phyloP scores from a whole-genome alignment of 148 eudicot species.

The Rhododendron kiyosumense region DNA sequence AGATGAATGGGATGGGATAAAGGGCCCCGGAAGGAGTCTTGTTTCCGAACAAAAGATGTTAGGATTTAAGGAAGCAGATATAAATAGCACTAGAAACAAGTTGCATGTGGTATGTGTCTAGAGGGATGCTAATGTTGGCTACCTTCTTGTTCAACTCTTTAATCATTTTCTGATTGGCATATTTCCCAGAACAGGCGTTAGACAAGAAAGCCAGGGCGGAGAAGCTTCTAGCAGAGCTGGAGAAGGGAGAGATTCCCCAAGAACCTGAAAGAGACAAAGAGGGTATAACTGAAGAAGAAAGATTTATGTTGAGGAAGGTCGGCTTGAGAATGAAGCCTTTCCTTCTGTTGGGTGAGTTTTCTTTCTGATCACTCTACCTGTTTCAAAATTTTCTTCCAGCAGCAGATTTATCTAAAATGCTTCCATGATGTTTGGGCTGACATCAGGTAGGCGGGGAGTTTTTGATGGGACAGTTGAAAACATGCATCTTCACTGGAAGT shows the following conservation, averaged over 20 bases:
- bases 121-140: slow-evolving; percentile 4
- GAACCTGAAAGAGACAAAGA: slow-evolving; percentile 61
- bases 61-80: slow-evolving; percentile 37
- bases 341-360: slow-evolving; percentile 70
- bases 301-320: slow-evolving; percentile 84
- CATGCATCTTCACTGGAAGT: slow-evolving; percentile 99
- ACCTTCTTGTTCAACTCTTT: background rate
- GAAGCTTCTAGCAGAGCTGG: slow-evolving; percentile 70
- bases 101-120: slow-evolving; percentile 57
- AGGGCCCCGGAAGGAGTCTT: slow-evolving; percentile 21
- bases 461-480: slow-evolving; percentile 98
- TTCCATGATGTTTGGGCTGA: background rate
- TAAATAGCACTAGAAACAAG: slow-evolving; percentile 48
- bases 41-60: slow-evolving; percentile 36
- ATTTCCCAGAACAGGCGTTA: slow-evolving; percentile 22
- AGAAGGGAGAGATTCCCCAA: slow-evolving; percentile 49
- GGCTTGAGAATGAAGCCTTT: slow-evolving; percentile 95
- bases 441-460: slow-evolving; percentile 90
- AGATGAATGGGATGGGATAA: slow-evolving; percentile 21
- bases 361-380: background rate
- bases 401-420: background rate
- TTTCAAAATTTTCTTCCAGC: background rate
- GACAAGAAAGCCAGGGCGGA: slow-evolving; percentile 71
- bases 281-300: slow-evolving; percentile 96
- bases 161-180: slow-evolving; percentile 18